phyloP scores from a whole-genome alignment of 768 basidiomycete genomes.

The Termitomyces sp. region DNA sequence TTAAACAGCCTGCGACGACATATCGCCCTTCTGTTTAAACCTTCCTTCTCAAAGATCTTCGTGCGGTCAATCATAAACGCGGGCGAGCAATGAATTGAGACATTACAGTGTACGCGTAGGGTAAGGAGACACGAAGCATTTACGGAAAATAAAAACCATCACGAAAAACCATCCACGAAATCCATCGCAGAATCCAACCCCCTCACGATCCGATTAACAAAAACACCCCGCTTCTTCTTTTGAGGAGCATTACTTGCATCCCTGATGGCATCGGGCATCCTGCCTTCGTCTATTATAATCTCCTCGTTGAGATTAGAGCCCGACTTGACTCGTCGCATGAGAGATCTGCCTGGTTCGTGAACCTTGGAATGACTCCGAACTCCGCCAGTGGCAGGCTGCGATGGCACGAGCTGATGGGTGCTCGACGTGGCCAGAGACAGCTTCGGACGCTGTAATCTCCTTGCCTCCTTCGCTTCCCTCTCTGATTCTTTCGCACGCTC shows the following conservation, averaged over 20 bases:
- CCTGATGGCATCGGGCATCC: neutral
- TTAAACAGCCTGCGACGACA: too few species aligned
- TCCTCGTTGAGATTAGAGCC: constrained; percentile 26
- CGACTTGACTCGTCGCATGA: constrained; percentile 29
- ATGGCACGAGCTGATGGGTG: constrained; percentile 5
- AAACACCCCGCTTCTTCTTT: constrained; percentile 30
- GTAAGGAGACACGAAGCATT: too few species aligned
- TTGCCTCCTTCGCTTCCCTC: constrained; percentile 10
- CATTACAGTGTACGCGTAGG: neutral
- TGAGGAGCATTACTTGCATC: constrained; percentile 5
- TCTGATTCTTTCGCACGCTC: constrained; percentile 6
- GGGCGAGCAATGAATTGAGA: neutral
- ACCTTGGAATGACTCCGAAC: constrained; percentile 9
- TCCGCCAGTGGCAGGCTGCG: constrained; percentile 6
- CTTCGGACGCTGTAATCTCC: constrained; percentile 23
- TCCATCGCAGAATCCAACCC: constrained; percentile 26
- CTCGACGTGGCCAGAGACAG: constrained; percentile 24
- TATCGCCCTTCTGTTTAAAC: too few species aligned
- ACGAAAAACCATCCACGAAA: constrained; percentile 20
- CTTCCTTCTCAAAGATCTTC: too few species aligned
- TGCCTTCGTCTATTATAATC: constrained; percentile 3
- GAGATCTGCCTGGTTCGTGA: constrained; percentile 14
- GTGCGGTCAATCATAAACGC: neutral
- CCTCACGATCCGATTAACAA: constrained; percentile 31
- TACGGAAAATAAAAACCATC: neutral